Evolutionary conservation across 768 basidiomycete genomes (phyloP).

Genomic region (Agaricus blazei): DNA sequence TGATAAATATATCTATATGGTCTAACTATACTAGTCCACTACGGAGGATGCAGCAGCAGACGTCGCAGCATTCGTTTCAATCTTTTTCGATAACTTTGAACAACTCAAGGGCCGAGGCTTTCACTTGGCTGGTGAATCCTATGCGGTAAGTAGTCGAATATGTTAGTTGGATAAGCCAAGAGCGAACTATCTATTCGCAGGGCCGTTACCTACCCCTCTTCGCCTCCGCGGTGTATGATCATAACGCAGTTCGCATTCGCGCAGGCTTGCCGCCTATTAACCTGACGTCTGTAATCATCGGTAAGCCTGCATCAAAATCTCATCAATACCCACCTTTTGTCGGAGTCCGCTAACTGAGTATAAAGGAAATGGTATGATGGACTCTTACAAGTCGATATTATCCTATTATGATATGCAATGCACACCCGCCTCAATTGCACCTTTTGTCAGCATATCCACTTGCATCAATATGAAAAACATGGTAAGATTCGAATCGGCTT

Average conservation of each 20-base stretch:
- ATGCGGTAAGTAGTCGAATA: slow-evolving; percentile 41
- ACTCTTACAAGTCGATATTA: slow-evolving; percentile 39
- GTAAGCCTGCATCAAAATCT: slow-evolving; percentile 26
- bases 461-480: slow-evolving; percentile 58
- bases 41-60: slow-evolving; percentile 81
- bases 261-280: slow-evolving; percentile 58
- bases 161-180: neutral
- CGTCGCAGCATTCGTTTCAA: slow-evolving; percentile 66
- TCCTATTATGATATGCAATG: slow-evolving; percentile 50
- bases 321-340: neutral
- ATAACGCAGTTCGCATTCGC: slow-evolving; percentile 50
- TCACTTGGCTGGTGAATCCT: slow-evolving; percentile 77
- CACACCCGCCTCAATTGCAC: slow-evolving; percentile 42
- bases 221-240: slow-evolving; percentile 71
- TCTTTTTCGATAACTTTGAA: slow-evolving; percentile 77
- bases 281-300: slow-evolving; percentile 66
- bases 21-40: slow-evolving; percentile 37
- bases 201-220: slow-evolving; percentile 72
- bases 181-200: slow-evolving; percentile 22
- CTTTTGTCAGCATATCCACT: slow-evolving; percentile 39
- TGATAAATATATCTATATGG: too few relatives aligned
- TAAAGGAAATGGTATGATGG: slow-evolving; percentile 60
- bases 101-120: slow-evolving; percentile 65
- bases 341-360: neutral
- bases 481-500: too few relatives aligned